Evolutionary conservation across 129 eudicot genomes (phyloP).

Genomic region (Flaveria linearis): DNA sequence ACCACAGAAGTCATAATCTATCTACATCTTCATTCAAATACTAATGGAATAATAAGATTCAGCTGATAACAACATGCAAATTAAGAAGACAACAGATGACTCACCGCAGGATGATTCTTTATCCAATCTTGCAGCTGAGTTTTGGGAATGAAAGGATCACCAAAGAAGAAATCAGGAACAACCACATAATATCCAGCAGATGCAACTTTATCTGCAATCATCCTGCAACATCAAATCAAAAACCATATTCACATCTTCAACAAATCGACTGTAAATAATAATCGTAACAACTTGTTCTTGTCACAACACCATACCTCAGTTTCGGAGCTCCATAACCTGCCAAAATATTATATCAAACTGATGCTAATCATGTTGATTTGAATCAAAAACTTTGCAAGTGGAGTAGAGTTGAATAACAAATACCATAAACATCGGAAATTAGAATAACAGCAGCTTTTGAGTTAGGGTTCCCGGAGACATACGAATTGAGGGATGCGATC

Average conservation of each 20-base stretch:
- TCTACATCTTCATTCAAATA: neutral
- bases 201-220: constrained; percentile 69
- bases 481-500: constrained; percentile 44
- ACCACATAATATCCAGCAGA: constrained; percentile 71
- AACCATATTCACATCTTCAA: too few species aligned
- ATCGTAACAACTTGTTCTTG: constrained; percentile 13
- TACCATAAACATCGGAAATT: constrained; percentile 47
- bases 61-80: neutral
- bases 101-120: constrained; percentile 57
- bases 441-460: constrained; percentile 41
- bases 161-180: constrained; percentile 67
- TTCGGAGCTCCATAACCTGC: constrained; percentile 61
- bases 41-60: neutral
- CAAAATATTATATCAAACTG: constrained; percentile 22
- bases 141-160: constrained; percentile 51
- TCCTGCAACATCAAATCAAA: constrained; percentile 40
- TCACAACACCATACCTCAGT: constrained; percentile 34
- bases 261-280: neutral
- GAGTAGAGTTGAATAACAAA: neutral
- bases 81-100: constrained; percentile 16
- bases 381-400: neutral
- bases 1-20: neutral
- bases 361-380: neutral
- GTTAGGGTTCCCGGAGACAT: constrained; percentile 38
- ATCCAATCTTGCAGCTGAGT: constrained; percentile 48